Base-by-base conservation (phyloP, 192 early-diverging fungal species). In the Gamsiella multidivaricata region DNA sequence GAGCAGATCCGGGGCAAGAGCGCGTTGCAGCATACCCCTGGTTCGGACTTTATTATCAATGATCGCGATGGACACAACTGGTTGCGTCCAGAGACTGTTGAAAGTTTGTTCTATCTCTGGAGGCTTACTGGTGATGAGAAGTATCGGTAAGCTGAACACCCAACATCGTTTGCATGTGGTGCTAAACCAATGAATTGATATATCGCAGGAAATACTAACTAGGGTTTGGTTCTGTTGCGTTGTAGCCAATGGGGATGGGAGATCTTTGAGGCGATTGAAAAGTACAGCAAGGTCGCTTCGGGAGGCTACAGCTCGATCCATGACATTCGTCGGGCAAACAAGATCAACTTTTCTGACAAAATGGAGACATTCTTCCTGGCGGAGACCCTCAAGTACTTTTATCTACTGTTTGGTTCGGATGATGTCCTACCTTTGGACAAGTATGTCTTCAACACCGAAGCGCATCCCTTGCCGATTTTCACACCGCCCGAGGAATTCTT, bases 371-470 rank as follows among this genome's bases (percentile, higher is more conserved):
- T 94, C 72, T 96, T 93, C 72, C 61, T 94, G 57, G 93, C 93
- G 10, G 94, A 96, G 73, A 94, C 94, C 0, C 85, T 96, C 47
- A 96, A 96, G 74, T 96, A 96, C 73, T 80, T 93, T 42, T 96
- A 90, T 63, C 67, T 96, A 63, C 70, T 95, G 37, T 95, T 95
- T 74, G 83, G 86, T n/a, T 80, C 86, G 6, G 65, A 82, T 34
- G 81, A 89, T 59, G 65, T 88, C 11, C 53, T 92, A 28, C 79
- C 90, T 20, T 79, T 94, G 52, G 89, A 92, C 52, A 79, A 89
- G 69, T 94, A 85, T 63, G 91, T 95, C 11, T 88, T 95, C 59
- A 96, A 91, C 67, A 96, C 94, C 1, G 94, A 95, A 70, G 94
- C 92, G 4, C 94, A 95, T 81, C 91, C 93, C 17, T 65, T 95